Evolutionary conservation across 345 rosid genomes (phyloP).

Genomic region (Hibiscus mutabilis): DNA sequence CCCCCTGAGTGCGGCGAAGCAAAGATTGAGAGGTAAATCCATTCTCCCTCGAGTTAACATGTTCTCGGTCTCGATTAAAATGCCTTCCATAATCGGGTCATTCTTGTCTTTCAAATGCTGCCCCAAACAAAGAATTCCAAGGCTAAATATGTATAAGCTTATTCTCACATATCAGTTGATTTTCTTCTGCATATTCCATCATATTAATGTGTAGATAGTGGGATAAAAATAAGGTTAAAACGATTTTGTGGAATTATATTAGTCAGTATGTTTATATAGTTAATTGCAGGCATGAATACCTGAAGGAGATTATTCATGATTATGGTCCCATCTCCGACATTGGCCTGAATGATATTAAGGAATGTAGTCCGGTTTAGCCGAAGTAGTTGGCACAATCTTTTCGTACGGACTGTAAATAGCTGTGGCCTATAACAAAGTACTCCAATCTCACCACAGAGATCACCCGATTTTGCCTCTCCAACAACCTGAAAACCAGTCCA

Average conservation of each 20-base stretch:
- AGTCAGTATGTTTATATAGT: neutral
- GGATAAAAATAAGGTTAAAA: neutral
- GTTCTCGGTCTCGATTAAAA: constrained; percentile 62
- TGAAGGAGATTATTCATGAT: constrained; percentile 91
- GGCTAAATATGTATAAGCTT: neutral
- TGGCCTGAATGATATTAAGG: constrained; percentile 78
- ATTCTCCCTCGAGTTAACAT: constrained; percentile 73
- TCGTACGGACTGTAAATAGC: constrained; percentile 81
- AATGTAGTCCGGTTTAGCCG: constrained; percentile 81
- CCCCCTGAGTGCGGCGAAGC: constrained; percentile 78
- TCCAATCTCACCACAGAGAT: constrained; percentile 80
- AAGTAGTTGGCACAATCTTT: constrained; percentile 76
- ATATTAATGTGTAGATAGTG: neutral
- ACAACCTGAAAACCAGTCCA: constrained; percentile 42
- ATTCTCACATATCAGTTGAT: neutral
- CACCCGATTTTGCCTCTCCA: constrained; percentile 72
- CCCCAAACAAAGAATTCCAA: constrained; percentile 7
- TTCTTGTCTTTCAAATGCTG: constrained; percentile 69
- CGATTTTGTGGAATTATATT: neutral
- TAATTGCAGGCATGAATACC: constrained; percentile 30
- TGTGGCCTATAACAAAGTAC: constrained; percentile 89
- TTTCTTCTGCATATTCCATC: neutral
- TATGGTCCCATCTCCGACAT: constrained; percentile 87
- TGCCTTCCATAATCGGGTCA: constrained; percentile 63
- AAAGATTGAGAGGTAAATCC: constrained; percentile 73